Evolutionary conservation across 2,329 filamentous ascomycete species (phyloP).

Genomic region (Hypoxylon sp.): DNA sequence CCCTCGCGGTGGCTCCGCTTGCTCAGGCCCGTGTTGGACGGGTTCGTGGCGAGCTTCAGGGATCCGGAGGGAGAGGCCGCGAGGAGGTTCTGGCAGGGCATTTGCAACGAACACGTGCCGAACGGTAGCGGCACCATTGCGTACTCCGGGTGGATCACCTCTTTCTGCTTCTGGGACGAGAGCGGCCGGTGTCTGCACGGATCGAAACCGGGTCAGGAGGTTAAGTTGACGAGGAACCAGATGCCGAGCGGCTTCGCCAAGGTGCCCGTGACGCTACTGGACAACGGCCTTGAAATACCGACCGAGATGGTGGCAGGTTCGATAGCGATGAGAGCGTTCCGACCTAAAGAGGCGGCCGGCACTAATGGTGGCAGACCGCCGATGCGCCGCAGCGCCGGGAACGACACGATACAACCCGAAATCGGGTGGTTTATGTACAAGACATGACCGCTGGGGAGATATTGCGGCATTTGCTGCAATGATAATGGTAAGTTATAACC

Average conservation of each 20-base stretch:
- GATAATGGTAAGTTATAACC: constrained; percentile 40
- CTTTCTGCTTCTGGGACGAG: constrained; percentile 55
- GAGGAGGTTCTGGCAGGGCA: constrained; percentile 50
- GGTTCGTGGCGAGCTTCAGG: constrained; percentile 50
- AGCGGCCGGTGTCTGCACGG: constrained; percentile 48
- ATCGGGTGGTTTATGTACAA: constrained; percentile 54
- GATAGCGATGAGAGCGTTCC: constrained; percentile 47
- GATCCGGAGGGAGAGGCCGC: constrained; percentile 45
- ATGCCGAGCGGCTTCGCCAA: constrained; percentile 52
- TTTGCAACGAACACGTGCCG: constrained; percentile 49
- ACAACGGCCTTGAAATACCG: constrained; percentile 47
- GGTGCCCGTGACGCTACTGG: constrained; percentile 50
- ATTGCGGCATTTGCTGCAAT: constrained; percentile 27
- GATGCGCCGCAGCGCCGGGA: constrained; percentile 27
- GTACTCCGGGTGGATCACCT: constrained; percentile 55
- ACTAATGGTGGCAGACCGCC: constrained; percentile 24
- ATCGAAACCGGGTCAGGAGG: constrained; percentile 29
- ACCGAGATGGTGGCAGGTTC: constrained; percentile 54
- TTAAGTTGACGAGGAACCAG: constrained; percentile 45
- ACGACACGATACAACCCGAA: constrained; percentile 52
- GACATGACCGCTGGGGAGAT: constrained; percentile 31
- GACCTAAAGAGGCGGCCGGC: constrained; percentile 32
- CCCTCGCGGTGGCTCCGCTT: constrained; percentile 41
- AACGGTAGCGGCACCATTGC: constrained; percentile 51
- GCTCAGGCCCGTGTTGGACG: constrained; percentile 49